These are phyloP conservation scores for Venustampulla echinocandica DNA, from an alignment of 495 filamentous ascomycete genomes.

Conservation along the genomic window DNA sequence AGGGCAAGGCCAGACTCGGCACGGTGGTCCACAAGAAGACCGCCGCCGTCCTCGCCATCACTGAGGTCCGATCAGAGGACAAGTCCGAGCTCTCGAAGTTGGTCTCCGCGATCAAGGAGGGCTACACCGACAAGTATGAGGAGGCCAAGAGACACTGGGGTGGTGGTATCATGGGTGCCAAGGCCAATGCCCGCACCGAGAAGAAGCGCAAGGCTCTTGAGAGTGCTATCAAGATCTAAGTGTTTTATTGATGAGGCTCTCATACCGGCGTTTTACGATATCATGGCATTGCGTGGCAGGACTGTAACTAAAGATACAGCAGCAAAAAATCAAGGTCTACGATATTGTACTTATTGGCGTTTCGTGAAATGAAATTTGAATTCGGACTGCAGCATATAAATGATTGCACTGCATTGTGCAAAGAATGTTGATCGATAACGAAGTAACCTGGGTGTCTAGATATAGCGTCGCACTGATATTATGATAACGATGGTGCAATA, in stretches of 20 bases:
- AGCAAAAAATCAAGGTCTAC: slow-evolving; percentile 21
- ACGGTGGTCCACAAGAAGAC: slow-evolving; percentile 99
- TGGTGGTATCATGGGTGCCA: slow-evolving; percentile 98
- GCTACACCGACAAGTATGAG: slow-evolving; percentile 93
- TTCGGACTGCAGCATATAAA: too few relatives aligned
- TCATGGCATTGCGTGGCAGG: slow-evolving; percentile 18
- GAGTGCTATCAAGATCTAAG: slow-evolving; percentile 89
- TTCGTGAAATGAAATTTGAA: too few relatives aligned
- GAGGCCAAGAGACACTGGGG: slow-evolving; percentile 92
- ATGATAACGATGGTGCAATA: too few relatives aligned
- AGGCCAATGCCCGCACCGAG: slow-evolving; percentile 85
- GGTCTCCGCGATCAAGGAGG: slow-evolving; percentile 93
- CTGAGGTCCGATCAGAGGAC: slow-evolving; percentile 95
- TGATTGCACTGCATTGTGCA: too few relatives aligned
- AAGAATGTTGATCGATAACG: too few relatives aligned
- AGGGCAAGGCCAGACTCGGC: slow-evolving; percentile 98
- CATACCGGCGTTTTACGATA: slow-evolving; percentile 18
- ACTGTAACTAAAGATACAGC: slow-evolving; percentile 18
- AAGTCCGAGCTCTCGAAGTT: slow-evolving; percentile 96
- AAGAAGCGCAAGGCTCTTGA: slow-evolving; percentile 97
- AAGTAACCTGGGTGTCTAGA: too few relatives aligned
- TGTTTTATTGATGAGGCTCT: slow-evolving; percentile 13
- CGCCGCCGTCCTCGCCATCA: slow-evolving; percentile 89
- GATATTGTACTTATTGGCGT: slow-evolving; percentile 17
- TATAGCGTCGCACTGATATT: too few relatives aligned